Base-by-base conservation (phyloP, 2,329 filamentous ascomycete genomes). In the Aureobasidium namibiae region DNA sequence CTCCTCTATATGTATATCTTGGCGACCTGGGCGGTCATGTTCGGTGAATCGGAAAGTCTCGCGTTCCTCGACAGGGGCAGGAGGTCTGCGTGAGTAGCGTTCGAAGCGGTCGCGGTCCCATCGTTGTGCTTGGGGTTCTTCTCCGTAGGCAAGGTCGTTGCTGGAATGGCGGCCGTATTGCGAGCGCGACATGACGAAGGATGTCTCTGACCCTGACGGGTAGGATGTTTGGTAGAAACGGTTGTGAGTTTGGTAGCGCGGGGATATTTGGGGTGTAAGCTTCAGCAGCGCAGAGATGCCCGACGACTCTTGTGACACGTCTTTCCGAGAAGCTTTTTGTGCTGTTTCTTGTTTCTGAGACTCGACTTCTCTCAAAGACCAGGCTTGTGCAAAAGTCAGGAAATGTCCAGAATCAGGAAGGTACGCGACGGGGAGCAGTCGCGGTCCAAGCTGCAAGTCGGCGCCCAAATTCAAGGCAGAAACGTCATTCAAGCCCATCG, bases 71-170 rank as follows among this genome's bases (percentile, higher is more conserved):
- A 36, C 67, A n/a, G 63, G 63, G 36, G 64, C 52, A 48, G 62
- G 62, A 45, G 42, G 46, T 39, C 71, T 67, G 16, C 52, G 52
- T 23, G 38, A 29, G 67, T 76, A 73, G 61, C 76, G 74, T 68
- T 80, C 77, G 63, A 80, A 79, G 61, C 73, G 73, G 61, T 78
- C 76, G 61, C 77, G 73, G 63, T 80, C 77, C 77, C 77, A 80
- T 65, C 77, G 72, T 63, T 78, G 70, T 53, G 69, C 66, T 38
- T 61, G 60, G n/a, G 73, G 72, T 23, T 75, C 71, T 29, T 78
- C 76, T 62, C 70, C 72, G 63, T 71, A 73, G 44, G 73, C 72
- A 48, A 78, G 69, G 60, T 74, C 71, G 62, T 74, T 75, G 21
- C 73, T 72, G n/a, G 74, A 76, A 26, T 62, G 57, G 23, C 64